Percentiles rank a stretch among this genome's conserved stretches.
phyloP scores from a whole-genome alignment of 495 filamentous ascomycete genomes.

The Pseudevernia furfuracea region DNA sequence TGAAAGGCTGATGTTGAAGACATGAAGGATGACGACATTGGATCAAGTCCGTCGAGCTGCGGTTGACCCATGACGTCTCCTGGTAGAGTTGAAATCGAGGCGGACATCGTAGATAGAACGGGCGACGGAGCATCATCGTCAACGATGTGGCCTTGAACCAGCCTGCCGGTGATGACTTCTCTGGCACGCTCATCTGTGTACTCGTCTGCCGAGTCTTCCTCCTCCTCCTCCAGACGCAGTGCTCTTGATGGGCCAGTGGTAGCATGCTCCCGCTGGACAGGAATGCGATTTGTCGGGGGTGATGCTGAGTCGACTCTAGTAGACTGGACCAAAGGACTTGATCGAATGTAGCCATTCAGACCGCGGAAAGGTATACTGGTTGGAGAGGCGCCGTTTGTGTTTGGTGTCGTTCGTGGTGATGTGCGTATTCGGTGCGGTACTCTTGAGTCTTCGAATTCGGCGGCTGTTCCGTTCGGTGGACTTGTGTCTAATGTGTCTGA shows the following conservation, averaged over 20 bases:
- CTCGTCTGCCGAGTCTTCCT: constrained; percentile 50
- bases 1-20: constrained; percentile 50
- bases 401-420: constrained; percentile 10
- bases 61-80: constrained; percentile 34
- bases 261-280: constrained; percentile 33
- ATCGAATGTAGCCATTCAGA: constrained; percentile 11
- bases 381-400: constrained; percentile 18
- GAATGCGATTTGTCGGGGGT: constrained; percentile 18
- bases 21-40: constrained; percentile 59
- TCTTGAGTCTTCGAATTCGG: constrained; percentile 20
- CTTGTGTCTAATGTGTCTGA: constrained; percentile 13
- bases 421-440: constrained; percentile 10
- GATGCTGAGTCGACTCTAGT: constrained; percentile 22
- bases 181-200: constrained; percentile 80
- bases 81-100: constrained; percentile 40
- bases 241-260: constrained; percentile 29
- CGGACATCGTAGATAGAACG: constrained; percentile 54
- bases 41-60: constrained; percentile 45
- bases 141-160: constrained; percentile 95
- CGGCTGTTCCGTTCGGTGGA: constrained; percentile 7
- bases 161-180: constrained; percentile 83
- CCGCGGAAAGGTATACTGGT: constrained; percentile 17
- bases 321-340: constrained; percentile 24
- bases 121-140: constrained; percentile 86
- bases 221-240: constrained; percentile 19